Evolutionary conservation across 805 yeast species (phyloP).

Genomic region (Kluyveromyces dobzhanskii): DNA sequence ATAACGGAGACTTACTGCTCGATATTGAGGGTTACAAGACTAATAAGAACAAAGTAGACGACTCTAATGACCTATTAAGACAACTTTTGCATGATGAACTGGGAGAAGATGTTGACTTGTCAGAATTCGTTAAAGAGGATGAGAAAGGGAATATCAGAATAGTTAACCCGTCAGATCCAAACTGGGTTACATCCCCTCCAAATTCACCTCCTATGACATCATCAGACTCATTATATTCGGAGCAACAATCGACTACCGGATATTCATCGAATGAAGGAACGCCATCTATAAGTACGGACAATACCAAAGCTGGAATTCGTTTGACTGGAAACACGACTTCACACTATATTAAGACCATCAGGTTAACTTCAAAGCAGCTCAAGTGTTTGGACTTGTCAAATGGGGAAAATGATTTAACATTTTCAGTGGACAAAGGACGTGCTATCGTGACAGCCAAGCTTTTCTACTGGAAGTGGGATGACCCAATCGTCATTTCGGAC

Average conservation of each 20-base stretch:
- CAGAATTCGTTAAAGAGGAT: conserved; percentile 45
- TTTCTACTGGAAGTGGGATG: conserved; percentile 73
- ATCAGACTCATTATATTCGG: conserved; percentile 6
- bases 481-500: conserved; percentile 92
- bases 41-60: conserved; percentile 65
- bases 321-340: conserved; percentile 3
- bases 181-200: conserved; percentile 13
- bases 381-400: conserved; percentile 59
- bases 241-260: conserved; percentile 1
- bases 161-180: conserved; percentile 27
- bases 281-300: conserved; percentile 5
- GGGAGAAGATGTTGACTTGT: conserved; percentile 41
- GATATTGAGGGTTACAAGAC: conserved; percentile 97
- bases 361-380: conserved; percentile 87
- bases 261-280: conserved; percentile 10
- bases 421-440: conserved; percentile 75
- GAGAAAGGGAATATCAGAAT: conserved; percentile 61
- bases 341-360: conserved; percentile 72
- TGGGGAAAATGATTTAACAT: conserved; percentile 73
- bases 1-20: conserved; percentile 80
- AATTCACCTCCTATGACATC: conserved; percentile 16
- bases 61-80: conserved; percentile 67
- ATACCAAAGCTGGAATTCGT: not conserved
- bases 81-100: conserved; percentile 72
- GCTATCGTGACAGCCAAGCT: conserved; percentile 67